A percentile compares a stretch with the other conserved stretches of the same genome.
Evolutionary conservation across 1,284 basidiomycete genomes (phyloP).

Genomic region (Pyrrhoderma noxium): DNA sequence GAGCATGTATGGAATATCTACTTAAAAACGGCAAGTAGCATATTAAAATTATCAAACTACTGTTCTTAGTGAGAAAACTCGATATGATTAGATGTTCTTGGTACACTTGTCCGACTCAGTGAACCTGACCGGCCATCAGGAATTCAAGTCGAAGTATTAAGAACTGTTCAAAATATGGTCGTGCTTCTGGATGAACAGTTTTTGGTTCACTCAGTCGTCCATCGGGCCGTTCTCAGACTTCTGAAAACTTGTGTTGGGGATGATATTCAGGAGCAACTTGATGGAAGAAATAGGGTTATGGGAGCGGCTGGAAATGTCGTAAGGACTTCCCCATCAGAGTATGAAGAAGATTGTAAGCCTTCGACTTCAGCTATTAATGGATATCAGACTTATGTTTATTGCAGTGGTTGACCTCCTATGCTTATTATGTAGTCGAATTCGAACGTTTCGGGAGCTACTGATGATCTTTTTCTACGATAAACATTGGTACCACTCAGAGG

Average conservation of each 20-base stretch:
- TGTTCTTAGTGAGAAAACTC: not conserved
- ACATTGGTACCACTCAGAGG: slow-evolving; percentile 69
- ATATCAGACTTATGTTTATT: slow-evolving; percentile 12
- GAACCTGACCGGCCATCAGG: slow-evolving; percentile 78
- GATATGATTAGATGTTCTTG: slow-evolving; percentile 61
- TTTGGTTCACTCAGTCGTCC: slow-evolving; percentile 84
- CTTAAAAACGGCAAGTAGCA: slow-evolving; percentile 68
- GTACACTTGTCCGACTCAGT: slow-evolving; percentile 78
- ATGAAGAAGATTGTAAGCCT: slow-evolving; percentile 75
- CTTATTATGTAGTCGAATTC: slow-evolving; percentile 84
- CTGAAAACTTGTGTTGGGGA: slow-evolving; percentile 87
- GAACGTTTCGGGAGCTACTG: slow-evolving; percentile 82
- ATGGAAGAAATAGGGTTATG: slow-evolving; percentile 69
- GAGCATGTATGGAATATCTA: slow-evolving; percentile 85
- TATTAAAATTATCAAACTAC: not conserved
- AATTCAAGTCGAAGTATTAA: slow-evolving; percentile 79
- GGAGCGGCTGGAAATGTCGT: slow-evolving; percentile 72
- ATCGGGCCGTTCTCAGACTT: slow-evolving; percentile 82
- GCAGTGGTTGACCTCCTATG: slow-evolving; percentile 86
- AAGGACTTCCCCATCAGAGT: slow-evolving; percentile 68
- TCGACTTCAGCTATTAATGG: slow-evolving; percentile 2
- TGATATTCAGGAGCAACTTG: slow-evolving; percentile 76
- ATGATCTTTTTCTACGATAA: slow-evolving; percentile 97
- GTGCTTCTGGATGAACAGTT: slow-evolving; percentile 86
- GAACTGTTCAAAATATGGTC: slow-evolving; percentile 82